Base-by-base conservation (phyloP, 106 monocot species). In the Dendrobium chrysotoxum region DNA sequence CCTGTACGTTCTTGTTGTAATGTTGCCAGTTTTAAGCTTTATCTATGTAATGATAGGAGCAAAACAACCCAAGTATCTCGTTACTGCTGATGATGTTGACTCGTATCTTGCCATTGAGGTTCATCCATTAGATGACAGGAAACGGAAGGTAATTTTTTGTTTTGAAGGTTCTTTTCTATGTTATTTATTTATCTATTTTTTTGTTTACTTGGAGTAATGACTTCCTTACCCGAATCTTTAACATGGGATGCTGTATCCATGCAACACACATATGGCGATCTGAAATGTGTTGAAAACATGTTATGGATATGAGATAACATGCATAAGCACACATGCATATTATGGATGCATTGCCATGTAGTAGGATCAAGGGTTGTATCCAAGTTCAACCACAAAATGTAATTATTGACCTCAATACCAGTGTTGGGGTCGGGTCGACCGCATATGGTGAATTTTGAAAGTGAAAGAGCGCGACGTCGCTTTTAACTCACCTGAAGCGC, bases 61-160 rank as follows among this genome's bases (percentile, higher is more conserved):
- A 45, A 93, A 84, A 50, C 90, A 88, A 80, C 93, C 93, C 5
- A 80, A 20, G 26, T 93, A 93, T 88, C 83, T 93, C 40, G 83
- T 93, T 65, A 93, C 90, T 44, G 90, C 90, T 83, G 93, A 93
- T 87, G 93, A 93, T 85, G 93, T 93, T 83, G 88, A 90, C 30
- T 80, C 88, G 1, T 90, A 85, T 67, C 88, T 93, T 81, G 93
- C 90, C 45, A 90, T 93, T 88, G 88, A 93, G 87, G 86, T 93
- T 39, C 93, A 93, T 58, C 93, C 93, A 46, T 81, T 90, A n/a
- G 93, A 93, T 84, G 84, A 90, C 65, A 88, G 85, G 78, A 93
- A 90, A 75, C 80, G 93, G 77, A 93, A 90, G 93, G 93, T 93
- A 79, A 13, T 47, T 76, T 76, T 47, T 20, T 15, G 40, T 41